phyloP scores from a whole-genome alignment of 129 eudicot species.

The Artemisia tridentata region DNA sequence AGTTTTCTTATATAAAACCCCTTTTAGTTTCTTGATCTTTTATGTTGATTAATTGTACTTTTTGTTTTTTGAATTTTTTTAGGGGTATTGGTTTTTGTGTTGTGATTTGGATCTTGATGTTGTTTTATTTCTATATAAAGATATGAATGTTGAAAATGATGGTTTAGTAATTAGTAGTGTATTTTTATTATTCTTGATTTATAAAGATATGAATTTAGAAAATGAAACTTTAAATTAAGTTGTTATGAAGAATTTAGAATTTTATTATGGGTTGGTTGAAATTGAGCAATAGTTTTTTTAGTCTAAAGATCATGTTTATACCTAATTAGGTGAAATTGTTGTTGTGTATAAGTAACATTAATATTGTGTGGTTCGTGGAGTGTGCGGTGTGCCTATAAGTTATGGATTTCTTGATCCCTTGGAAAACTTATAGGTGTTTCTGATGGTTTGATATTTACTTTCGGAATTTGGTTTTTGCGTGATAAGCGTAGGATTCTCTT shows the following conservation, averaged over 20 bases:
- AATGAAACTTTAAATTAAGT: neutral
- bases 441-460: neutral
- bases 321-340: neutral
- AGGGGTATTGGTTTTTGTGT: neutral
- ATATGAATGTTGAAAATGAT: neutral
- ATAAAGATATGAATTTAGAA: no score
- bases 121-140: neutral
- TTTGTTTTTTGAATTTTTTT: neutral
- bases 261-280: neutral
- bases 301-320: neutral
- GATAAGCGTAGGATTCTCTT: neutral
- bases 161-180: neutral
- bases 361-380: neutral
- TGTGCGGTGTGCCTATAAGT: neutral
- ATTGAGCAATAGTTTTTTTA: neutral
- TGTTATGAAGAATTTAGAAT: neutral
- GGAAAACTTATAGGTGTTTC: neutral
- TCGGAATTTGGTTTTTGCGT: neutral
- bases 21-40: neutral
- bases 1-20: neutral
- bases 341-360: neutral
- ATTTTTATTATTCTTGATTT: neutral
- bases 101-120: conserved; percentile 18
- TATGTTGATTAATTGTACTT: neutral
- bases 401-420: neutral